Evolutionary conservation across 345 rosid species (phyloP), one percentile per base, ranked within the genome.

Genomic region (Schrenkiella parvula): DNA sequence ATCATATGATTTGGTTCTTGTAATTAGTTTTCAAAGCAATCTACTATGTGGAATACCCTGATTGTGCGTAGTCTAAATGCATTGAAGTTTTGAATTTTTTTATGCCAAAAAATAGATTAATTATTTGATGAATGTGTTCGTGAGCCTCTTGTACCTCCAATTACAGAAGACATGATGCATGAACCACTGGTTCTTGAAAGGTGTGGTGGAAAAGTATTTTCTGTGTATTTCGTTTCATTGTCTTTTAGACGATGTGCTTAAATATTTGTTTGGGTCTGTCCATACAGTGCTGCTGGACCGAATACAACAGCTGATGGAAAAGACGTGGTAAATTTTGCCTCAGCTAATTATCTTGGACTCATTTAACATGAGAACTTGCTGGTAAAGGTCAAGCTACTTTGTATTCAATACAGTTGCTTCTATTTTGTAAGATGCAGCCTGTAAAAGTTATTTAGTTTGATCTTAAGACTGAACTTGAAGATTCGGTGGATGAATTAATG

Each of bases 111-210:
- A 86, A 91, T 91, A 72, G 98, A 88, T 78, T 96, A 93, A 61
- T 83, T 93, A 54, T 93, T 95, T 74, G 85, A 86, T 53, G 97
- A 93, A 41, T 91, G 98, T 97, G 87, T 84, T 75, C 98, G 96
- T 22, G 92, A 91, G 60, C 72, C 97, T 23, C 96, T 91, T 57
- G 91, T 89, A 79, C 97, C 98, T 41, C 82, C 87, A 19, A 82
- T 86, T 53, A 77, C 81, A 4, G 76, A 91, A 59, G 92, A 87
- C 25, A 87, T 88, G 95, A 79, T 15, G 48, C 77, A 64, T 63
- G 87, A 91, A 46, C 84, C 95, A 18, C 97, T 95, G 5, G 87
- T 88, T 44, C 71, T 93, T 73, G 96, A 93, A 76, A 86, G 98
- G 96, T 90, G 64, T 64, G 68, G 15, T 62, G 3, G 5, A 13